Percentiles rank a stretch among this genome's conserved stretches.
phyloP scores from a whole-genome alignment of 2,329 filamentous ascomycete species.

The Fonsecaea pedrosoi region DNA sequence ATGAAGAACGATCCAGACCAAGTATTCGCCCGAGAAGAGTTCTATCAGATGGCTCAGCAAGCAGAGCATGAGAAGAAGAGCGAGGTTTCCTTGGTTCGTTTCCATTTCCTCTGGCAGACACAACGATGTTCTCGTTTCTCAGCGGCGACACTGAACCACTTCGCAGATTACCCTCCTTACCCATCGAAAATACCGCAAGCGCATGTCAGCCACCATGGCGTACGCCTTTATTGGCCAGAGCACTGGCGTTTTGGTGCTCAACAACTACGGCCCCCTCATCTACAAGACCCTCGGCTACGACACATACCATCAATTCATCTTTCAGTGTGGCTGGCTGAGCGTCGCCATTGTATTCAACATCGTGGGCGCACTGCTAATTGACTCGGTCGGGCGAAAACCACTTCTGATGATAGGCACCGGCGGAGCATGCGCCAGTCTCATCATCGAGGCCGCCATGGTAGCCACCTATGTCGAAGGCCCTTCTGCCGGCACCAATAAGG shows the following conservation, averaged over 20 bases:
- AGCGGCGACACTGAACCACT: too few species aligned
- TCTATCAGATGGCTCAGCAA: slow-evolving; percentile 33
- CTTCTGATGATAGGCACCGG: slow-evolving; percentile 39
- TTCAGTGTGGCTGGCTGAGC: slow-evolving; percentile 30
- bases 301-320: slow-evolving; percentile 20
- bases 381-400: slow-evolving; percentile 38
- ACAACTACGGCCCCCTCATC: slow-evolving; percentile 32
- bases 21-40: slow-evolving; percentile 25
- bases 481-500: slow-evolving; percentile 32
- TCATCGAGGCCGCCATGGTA: slow-evolving; percentile 40
- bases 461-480: slow-evolving; percentile 42
- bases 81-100: too few species aligned
- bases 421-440: slow-evolving; percentile 23
- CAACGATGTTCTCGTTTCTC: too few species aligned
- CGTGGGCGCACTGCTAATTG: slow-evolving; percentile 28
- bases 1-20: slow-evolving; percentile 21
- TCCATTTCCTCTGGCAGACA: too few species aligned
- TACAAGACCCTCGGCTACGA: slow-evolving; percentile 28
- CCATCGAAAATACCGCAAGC: too few species aligned
- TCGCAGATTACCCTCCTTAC: too few species aligned
- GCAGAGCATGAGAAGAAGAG: slow-evolving; percentile 19
- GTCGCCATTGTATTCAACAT: slow-evolving; percentile 23
- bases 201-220: too few species aligned
- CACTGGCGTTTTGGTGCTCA: slow-evolving; percentile 25
- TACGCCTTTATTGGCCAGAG: too few species aligned